These are phyloP conservation scores for Mucor piriformis DNA, from an alignment of 371 early-diverging fungal genomes.

Conservation along the genomic window DNA sequence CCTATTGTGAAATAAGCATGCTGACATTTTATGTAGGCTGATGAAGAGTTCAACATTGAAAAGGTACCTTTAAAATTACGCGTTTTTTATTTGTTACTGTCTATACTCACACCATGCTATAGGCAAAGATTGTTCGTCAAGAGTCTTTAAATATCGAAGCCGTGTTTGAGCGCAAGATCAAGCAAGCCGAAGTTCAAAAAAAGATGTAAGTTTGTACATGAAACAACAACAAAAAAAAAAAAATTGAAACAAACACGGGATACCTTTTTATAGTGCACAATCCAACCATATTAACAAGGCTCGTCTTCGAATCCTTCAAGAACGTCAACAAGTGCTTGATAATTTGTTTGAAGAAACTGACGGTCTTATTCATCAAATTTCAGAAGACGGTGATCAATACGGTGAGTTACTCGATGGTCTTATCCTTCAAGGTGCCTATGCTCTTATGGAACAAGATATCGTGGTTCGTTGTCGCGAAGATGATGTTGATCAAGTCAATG, in stretches of 20 bases:
- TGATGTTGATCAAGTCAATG: slow-evolving; percentile 70
- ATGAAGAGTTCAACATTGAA: slow-evolving; percentile 99
- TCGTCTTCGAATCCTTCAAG: slow-evolving; percentile 85
- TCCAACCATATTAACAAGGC: slow-evolving; percentile 96
- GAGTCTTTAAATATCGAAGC: slow-evolving; percentile 90
- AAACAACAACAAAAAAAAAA: slow-evolving; percentile 3
- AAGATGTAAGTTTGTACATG: slow-evolving; percentile 66
- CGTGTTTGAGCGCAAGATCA: slow-evolving; percentile 86
- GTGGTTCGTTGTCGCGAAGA: slow-evolving; percentile 71
- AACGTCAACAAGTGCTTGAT: slow-evolving; percentile 86
- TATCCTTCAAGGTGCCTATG: slow-evolving; percentile 81
- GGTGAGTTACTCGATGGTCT: slow-evolving; percentile 66
- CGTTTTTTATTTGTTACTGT: neutral
- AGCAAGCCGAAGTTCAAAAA: slow-evolving; percentile 90
- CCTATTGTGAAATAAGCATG: no score
- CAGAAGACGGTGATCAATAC: slow-evolving; percentile 63
- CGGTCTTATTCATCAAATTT: slow-evolving; percentile 53
- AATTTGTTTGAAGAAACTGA: slow-evolving; percentile 73
- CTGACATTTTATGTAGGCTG: slow-evolving; percentile 65
- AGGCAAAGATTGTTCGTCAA: slow-evolving; percentile 92
- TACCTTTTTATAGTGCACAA: slow-evolving; percentile 68
- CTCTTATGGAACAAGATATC: slow-evolving; percentile 83
- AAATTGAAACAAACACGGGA: neutral
- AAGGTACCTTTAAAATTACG: slow-evolving; percentile 63
- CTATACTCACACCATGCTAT: neutral